Evolutionary conservation across 805 yeast genomes (phyloP).

Genomic region (Candida easanensis): DNA sequence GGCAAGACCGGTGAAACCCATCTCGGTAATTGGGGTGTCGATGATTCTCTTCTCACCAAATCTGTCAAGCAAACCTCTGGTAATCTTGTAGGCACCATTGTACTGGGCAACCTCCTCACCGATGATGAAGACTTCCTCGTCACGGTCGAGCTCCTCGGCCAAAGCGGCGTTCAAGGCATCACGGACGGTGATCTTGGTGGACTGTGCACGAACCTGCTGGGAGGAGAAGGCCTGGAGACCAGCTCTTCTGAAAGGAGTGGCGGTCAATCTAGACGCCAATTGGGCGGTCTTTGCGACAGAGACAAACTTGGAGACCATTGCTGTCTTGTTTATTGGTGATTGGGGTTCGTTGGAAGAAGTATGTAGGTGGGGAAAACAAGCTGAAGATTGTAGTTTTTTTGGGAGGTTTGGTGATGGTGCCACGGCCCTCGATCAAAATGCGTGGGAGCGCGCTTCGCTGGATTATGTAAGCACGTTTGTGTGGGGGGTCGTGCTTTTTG

Average conservation of each 20-base stretch:
- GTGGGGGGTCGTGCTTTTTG: too few species aligned
- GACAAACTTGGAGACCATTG: conserved; percentile 10
- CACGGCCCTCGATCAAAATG: conserved; percentile 2
- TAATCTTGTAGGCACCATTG: conserved; percentile 98
- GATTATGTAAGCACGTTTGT: neutral
- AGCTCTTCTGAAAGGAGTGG: conserved; percentile 3
- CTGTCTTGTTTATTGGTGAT: neutral
- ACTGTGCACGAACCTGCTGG: conserved; percentile 13
- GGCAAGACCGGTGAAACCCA: conserved; percentile 96
- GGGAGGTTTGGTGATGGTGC: conserved; percentile 10
- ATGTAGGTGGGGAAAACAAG: neutral
- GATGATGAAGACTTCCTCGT: conserved; percentile 88
- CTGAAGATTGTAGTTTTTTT: neutral
- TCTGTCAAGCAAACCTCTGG: conserved; percentile 90
- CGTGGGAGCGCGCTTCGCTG: conserved; percentile 1
- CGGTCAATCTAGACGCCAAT: conserved; percentile 11
- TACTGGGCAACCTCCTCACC: conserved; percentile 99
- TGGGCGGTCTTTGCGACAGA: conserved; percentile 18
- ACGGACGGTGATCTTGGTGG: conserved; percentile 73
- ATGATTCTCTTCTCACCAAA: conserved; percentile 69
- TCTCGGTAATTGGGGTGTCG: conserved; percentile 97
- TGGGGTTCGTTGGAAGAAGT: neutral
- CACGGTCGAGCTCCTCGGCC: conserved; percentile 97
- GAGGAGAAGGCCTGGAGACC: conserved; percentile 7
- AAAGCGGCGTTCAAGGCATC: conserved; percentile 94